These are phyloP conservation scores for Sporothrix brasiliensis DNA, from an alignment of 2,329 filamentous ascomycete species.

Conservation along the genomic window DNA sequence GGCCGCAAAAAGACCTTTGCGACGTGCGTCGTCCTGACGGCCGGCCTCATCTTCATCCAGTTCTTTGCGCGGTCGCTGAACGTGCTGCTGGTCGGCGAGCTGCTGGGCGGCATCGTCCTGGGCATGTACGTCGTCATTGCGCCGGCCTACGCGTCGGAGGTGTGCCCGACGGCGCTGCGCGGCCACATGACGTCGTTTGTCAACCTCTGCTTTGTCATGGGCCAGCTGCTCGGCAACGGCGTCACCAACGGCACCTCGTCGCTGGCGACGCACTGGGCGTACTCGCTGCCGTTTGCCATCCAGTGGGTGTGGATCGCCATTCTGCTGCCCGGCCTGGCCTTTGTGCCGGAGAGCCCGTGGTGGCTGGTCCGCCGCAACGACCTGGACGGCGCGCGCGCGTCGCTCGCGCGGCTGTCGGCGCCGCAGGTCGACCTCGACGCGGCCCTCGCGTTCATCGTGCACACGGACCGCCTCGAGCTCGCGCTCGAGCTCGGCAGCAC, in stretches of 20 bases:
- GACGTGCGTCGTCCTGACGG: conserved; percentile 50
- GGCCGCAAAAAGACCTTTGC: conserved; percentile 53
- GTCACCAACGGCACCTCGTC: conserved; percentile 48
- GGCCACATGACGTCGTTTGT: conserved; percentile 62
- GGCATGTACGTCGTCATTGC: conserved; percentile 63
- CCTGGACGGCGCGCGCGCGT: conserved; percentile 47
- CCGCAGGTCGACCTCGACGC: conserved; percentile 49
- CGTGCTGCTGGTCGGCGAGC: conserved; percentile 62
- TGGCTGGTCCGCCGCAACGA: conserved; percentile 53
- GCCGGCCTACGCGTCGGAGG: conserved; percentile 63
- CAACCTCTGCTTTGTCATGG: conserved; percentile 65
- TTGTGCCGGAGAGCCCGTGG: conserved; percentile 56
- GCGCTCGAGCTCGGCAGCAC: conserved; percentile 54
- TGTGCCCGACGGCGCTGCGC: conserved; percentile 61
- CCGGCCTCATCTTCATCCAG: conserved; percentile 62
- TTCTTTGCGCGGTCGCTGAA: conserved; percentile 62
- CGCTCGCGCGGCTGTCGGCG: conserved; percentile 51
- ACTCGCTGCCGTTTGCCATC: conserved; percentile 53
- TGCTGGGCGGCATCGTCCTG: conserved; percentile 63
- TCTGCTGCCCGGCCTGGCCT: conserved; percentile 51
- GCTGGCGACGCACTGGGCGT: conserved; percentile 50
- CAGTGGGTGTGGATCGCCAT: conserved; percentile 56
- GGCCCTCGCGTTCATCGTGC: conserved; percentile 58
- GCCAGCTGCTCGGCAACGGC: conserved; percentile 59
- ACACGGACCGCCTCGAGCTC: conserved; percentile 61